Evolutionary conservation across 2,329 filamentous ascomycete genomes (phyloP), one percentile per base, ranked within the genome.

Genomic region (Penicillium sp.): DNA sequence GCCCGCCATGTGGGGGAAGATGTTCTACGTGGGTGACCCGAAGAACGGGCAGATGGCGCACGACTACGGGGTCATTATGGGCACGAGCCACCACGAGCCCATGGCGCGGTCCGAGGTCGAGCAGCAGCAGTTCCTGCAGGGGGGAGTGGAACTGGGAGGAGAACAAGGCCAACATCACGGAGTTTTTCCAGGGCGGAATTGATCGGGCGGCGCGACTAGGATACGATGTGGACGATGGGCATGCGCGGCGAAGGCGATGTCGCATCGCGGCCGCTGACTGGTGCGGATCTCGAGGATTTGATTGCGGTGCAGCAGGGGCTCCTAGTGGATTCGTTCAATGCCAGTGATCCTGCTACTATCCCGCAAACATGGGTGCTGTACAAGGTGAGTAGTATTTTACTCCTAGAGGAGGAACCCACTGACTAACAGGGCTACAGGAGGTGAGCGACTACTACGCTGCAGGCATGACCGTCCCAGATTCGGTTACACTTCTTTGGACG

Each of bases 21-120:
- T 15, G 11, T 41, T 41, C 35, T 41, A 41, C 35, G 11, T 11
- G 11, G 35, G 17, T 9, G 35, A 41, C 3, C 9, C 35, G 8
- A 9, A 41, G 11, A 41, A 41, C 11, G 11, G 35, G 70, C 85
- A 87, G 0, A 82, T 91, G 5, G 88, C 90, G 0, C 88, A 92
- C 68, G 88, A 88, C n/a, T 92, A 87, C 71, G 90, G 88, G 46
- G 86, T 92, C 60, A 89, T 92, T 0, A 86, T 92, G 72, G 89
- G 89, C 3, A 89, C 87, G 7, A 90, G 87, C 9, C 90, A 92
- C 74, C 91, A 86, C 1, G 90, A 92, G 74, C 90, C 90, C 1
- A 86, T 92, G 84, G 84, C 85, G 66, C 81, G 86, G 26, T 81
- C 83, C 8, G 87, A 85, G 2, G 80, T 82, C 15, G 71, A 75